Evolutionary conservation across 257 asterid species (phyloP).

Genomic region (Plantago major): DNA sequence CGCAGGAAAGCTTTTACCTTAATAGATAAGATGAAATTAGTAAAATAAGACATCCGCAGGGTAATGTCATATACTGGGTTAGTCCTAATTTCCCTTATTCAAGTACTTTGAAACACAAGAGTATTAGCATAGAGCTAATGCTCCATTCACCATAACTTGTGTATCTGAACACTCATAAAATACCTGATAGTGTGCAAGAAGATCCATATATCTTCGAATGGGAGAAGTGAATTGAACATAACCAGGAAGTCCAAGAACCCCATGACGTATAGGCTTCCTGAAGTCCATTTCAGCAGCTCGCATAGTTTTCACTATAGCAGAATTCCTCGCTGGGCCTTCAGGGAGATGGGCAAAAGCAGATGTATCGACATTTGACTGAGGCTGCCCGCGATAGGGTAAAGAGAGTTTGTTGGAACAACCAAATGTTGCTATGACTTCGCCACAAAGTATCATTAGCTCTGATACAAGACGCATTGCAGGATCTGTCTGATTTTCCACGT

Average conservation of each 20-base stretch:
- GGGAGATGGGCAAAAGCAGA: slow-evolving; percentile 90
- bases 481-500: slow-evolving; percentile 88
- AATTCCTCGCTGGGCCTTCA: slow-evolving; percentile 93
- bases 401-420: slow-evolving; percentile 70
- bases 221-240: slow-evolving; percentile 99
- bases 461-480: slow-evolving; percentile 94
- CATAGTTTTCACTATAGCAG: slow-evolving; percentile 71
- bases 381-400: slow-evolving; percentile 92
- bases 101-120: too few relatives aligned
- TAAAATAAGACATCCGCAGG: not conserved
- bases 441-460: slow-evolving; percentile 98
- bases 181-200: slow-evolving; percentile 93
- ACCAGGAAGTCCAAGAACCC: slow-evolving; percentile 90
- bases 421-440: slow-evolving; percentile 88
- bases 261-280: slow-evolving; percentile 92
- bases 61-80: not conserved
- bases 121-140: too few relatives aligned
- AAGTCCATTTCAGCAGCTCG: slow-evolving; percentile 97
- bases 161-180: slow-evolving; percentile 5
- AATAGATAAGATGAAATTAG: slow-evolving; percentile 20
- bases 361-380: slow-evolving; percentile 78
- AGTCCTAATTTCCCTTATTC: too few relatives aligned
- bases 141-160: not conserved
- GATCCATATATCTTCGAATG: slow-evolving; percentile 93
- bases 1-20: slow-evolving; percentile 90